Conservation (phyloP, 2,329 filamentous ascomycete genomes). For the Ceratocystiopsis brevicomis region DNA sequence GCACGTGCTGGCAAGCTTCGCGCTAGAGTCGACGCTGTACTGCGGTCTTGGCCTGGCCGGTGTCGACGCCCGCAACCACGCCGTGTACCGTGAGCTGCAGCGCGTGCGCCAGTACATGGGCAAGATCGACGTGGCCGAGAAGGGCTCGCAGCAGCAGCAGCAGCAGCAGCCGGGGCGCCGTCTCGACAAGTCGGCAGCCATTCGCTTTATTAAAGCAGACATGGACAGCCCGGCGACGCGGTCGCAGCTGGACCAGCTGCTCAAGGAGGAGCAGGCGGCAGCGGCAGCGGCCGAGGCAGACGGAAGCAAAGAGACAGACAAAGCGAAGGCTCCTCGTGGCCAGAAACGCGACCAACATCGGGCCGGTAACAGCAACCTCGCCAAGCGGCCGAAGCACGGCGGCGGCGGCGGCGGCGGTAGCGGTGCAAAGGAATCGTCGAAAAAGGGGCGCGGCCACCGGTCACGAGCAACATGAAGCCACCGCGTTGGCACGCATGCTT, state of each 20-base stretch:
- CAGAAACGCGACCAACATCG: background rate
- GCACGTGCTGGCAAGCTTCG: conserved; percentile 71
- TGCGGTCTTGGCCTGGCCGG: conserved; percentile 63
- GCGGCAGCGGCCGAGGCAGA: conserved; percentile 2
- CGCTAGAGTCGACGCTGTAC: conserved; percentile 79
- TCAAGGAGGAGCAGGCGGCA: conserved; percentile 22
- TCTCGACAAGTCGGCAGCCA: conserved; percentile 59
- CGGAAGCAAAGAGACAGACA: background rate
- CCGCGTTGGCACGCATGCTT: no score
- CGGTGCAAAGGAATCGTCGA: background rate
- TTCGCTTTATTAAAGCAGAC: conserved; percentile 65
- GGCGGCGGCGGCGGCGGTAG: background rate
- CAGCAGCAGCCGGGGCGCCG: conserved; percentile 25
- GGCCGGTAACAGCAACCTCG: background rate
- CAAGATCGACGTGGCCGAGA: conserved; percentile 70
- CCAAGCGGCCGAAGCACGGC: conserved; percentile 5
- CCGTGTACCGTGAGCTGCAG: conserved; percentile 68
- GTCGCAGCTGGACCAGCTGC: conserved; percentile 35
- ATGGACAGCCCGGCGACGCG: conserved; percentile 37
- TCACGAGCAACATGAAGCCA: conserved; percentile 1
- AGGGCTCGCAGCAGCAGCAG: conserved; percentile 18
- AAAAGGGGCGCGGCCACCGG: conserved; percentile 1
- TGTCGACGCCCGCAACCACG: conserved; percentile 63
- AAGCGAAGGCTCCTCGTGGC: background rate
- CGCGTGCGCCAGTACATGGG: conserved; percentile 81